phyloP scores from a whole-genome alignment of 1,284 basidiomycete species.

The Leccinum subrobustum region DNA sequence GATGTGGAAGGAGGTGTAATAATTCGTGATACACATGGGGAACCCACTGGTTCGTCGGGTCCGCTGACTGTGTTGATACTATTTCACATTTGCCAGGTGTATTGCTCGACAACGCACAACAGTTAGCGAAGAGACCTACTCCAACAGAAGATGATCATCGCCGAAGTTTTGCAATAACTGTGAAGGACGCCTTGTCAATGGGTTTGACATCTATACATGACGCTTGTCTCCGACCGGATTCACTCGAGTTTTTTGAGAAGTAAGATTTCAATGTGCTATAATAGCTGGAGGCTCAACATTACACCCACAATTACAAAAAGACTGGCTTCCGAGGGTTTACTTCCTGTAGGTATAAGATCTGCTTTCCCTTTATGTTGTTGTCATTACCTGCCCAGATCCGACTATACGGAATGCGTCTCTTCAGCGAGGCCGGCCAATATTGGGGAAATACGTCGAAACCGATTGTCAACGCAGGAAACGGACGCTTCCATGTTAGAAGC shows the following conservation, averaged over 20 bases:
- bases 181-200: conserved; percentile 63
- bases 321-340: conserved; percentile 53
- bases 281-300: background rate
- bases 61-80: background rate
- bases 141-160: conserved; percentile 65
- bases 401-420: conserved; percentile 72
- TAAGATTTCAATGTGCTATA: conserved; percentile 28
- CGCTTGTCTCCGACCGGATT: conserved; percentile 68
- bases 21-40: conserved; percentile 62
- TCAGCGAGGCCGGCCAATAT: conserved; percentile 69
- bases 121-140: conserved; percentile 59
- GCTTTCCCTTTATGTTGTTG: background rate
- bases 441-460: conserved; percentile 70
- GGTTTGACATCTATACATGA: conserved; percentile 86
- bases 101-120: conserved; percentile 72
- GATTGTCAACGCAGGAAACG: conserved; percentile 56
- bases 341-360: conserved; percentile 52
- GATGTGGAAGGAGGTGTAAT: conserved; percentile 80
- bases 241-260: conserved; percentile 74
- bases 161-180: conserved; percentile 61
- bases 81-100: conserved; percentile 44
- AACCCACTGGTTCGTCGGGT: conserved; percentile 66
- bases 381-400: conserved; percentile 47
- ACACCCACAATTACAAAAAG: conserved; percentile 28
- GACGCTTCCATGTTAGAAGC: conserved; percentile 69